Evolutionary conservation across 2,329 filamentous ascomycete species (phyloP).

Genomic region (Scorias spongiosa): DNA sequence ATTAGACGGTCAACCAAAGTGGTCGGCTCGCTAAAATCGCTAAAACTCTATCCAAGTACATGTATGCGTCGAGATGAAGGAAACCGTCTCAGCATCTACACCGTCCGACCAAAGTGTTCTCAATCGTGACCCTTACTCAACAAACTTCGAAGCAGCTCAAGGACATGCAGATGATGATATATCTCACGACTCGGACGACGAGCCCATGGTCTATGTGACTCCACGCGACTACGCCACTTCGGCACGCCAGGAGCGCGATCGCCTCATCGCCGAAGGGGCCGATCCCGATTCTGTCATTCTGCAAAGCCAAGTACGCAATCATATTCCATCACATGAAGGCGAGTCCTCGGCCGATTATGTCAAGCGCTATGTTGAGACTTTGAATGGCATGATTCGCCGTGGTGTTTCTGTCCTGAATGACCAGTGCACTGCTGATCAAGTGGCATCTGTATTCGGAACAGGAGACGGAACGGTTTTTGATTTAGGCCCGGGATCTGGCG

Average conservation of each 20-base stretch:
- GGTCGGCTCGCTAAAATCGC: no score
- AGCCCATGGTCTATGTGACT: constrained; percentile 2
- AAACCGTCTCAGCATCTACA: no score
- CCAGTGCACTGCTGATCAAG: background rate
- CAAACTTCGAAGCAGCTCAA: no score
- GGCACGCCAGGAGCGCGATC: constrained; percentile 1
- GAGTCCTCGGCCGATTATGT: constrained; percentile 1
- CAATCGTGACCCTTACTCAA: no score
- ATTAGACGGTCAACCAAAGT: no score
- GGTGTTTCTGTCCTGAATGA: constrained; percentile 2
- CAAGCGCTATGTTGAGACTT: constrained; percentile 1
- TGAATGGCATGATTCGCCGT: constrained; percentile 1
- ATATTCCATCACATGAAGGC: constrained; percentile 1
- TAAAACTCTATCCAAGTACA: no score
- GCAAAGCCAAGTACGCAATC: constrained; percentile 1
- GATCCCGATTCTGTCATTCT: constrained; percentile 1
- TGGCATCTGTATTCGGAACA: background rate
- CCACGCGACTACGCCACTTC: constrained; percentile 1
- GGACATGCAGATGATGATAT: no score
- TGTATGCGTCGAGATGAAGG: no score
- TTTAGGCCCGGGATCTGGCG: constrained; percentile 1
- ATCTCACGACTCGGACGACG: background rate
- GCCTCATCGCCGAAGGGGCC: constrained; percentile 1
- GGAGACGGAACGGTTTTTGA: constrained; percentile 1
- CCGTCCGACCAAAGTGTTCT: no score